Evolutionary conservation across 129 eudicot species (phyloP).

Genomic region (Arctium lappa): DNA sequence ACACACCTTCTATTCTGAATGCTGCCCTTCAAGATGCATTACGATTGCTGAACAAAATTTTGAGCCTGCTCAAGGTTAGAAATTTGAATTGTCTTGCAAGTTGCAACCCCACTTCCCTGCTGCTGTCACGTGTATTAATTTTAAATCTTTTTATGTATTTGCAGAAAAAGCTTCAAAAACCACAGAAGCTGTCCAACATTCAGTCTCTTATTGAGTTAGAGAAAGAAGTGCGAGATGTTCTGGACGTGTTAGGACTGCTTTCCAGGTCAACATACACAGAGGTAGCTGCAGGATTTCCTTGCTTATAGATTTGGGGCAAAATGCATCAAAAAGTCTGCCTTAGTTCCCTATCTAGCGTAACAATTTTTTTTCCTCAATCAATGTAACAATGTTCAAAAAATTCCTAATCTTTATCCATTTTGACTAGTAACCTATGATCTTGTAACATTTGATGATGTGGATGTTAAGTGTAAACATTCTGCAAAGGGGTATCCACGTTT

Average conservation of each 20-base stretch:
- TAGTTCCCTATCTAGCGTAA: too few species aligned
- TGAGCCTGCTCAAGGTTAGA: conserved; percentile 63
- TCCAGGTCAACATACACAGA: conserved; percentile 53
- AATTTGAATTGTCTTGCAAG: background rate
- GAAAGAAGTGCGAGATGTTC: conserved; percentile 47
- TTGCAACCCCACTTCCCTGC: background rate
- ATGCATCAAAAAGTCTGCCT: background rate
- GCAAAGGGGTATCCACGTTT: background rate
- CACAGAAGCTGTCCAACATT: conserved; percentile 39
- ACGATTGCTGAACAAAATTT: conserved; percentile 43
- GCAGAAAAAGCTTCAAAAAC: conserved; percentile 78
- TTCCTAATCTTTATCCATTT: background rate
- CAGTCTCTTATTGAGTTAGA: conserved; percentile 53
- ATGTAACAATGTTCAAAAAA: background rate
- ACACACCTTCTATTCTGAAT: conserved; percentile 60
- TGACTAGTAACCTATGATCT: background rate
- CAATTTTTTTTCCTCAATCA: background rate
- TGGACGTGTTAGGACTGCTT: conserved; percentile 74
- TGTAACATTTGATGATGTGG: background rate
- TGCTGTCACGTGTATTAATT: background rate
- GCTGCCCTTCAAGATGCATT: conserved; percentile 66
- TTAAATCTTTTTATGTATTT: conserved; percentile 15
- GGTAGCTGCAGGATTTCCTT: conserved; percentile 35
- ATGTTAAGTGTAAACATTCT: background rate
- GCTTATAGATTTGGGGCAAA: background rate